Conservation (phyloP, 768 basidiomycete species). For the Mrakia blollopis region DNA sequence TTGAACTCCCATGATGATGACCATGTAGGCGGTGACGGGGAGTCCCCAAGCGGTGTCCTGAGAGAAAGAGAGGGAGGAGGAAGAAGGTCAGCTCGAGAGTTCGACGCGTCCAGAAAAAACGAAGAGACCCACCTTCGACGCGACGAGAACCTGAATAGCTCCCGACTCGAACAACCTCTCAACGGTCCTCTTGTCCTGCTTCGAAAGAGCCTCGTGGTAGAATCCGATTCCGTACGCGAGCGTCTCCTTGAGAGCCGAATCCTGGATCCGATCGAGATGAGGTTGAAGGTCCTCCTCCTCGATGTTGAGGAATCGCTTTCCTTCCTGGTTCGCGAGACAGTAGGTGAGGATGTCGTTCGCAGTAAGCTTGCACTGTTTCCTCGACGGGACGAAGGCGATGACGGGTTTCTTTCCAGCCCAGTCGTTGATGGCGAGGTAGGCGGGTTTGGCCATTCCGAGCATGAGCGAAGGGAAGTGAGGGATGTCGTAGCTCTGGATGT, state of each 20-base stretch:
- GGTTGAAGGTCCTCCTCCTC: constrained; percentile 74
- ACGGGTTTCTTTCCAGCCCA: constrained; percentile 79
- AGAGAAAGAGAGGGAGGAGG: neutral
- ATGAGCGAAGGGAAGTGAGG: constrained; percentile 98
- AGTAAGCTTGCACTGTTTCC: constrained; percentile 88
- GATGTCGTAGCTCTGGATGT: constrained; percentile 88
- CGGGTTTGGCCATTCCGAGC: constrained; percentile 98
- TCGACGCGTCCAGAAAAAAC: constrained; percentile 8
- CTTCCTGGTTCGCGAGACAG: constrained; percentile 77
- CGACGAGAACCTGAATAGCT: constrained; percentile 89
- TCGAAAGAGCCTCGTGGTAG: constrained; percentile 87
- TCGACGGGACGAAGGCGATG: constrained; percentile 85
- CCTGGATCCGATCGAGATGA: constrained; percentile 77
- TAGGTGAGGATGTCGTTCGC: constrained; percentile 87
- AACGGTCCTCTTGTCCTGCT: constrained; percentile 90
- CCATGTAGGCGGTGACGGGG: constrained; percentile 92
- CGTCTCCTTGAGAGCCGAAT: constrained; percentile 68
- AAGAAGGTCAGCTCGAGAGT: neutral
- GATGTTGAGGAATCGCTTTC: constrained; percentile 82
- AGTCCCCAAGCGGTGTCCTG: constrained; percentile 96
- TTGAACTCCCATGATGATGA: constrained; percentile 99
- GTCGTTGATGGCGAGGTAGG: constrained; percentile 86
- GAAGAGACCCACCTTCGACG: constrained; percentile 65
- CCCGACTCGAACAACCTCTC: constrained; percentile 88
- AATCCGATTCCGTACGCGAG: constrained; percentile 87